Conservation (phyloP, 345 rosid genomes). For the Pelargonium nanum region DNA sequence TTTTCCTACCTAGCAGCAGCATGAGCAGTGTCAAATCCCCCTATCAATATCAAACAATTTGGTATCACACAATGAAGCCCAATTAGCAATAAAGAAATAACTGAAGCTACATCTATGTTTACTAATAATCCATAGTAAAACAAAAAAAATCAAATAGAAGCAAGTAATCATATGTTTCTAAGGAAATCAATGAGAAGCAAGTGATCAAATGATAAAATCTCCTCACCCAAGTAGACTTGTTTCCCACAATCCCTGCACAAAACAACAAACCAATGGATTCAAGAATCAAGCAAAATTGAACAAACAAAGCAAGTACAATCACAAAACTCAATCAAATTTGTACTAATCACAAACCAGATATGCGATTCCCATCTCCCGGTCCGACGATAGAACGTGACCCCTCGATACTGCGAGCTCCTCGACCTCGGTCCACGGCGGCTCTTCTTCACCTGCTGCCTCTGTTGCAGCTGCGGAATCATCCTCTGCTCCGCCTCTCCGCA, state of each 20-base stretch:
- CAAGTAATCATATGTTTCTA: too few species aligned
- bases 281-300: not conserved
- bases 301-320: not conserved
- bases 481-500: conserved; percentile 16
- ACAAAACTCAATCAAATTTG: not conserved
- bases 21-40: not conserved
- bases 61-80: not conserved
- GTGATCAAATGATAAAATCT: not conserved
- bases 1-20: not conserved
- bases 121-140: too few species aligned
- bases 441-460: conserved; percentile 29
- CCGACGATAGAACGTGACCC: conserved; percentile 66
- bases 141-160: too few species aligned
- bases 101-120: not conserved
- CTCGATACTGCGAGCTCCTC: conserved; percentile 70
- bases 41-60: not conserved
- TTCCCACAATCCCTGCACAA: conserved; percentile 94
- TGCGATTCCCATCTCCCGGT: conserved; percentile 87
- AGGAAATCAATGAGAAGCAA: not conserved
- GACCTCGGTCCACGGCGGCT: conserved; percentile 75
- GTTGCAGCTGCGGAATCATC: conserved; percentile 14
- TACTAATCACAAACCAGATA: conserved; percentile 38
- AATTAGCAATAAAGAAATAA: not conserved
- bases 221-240: conserved; percentile 91
- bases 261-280: not conserved